Evolutionary conservation across 805 yeast genomes (phyloP), one percentile per base, ranked within the genome.

Genomic region (Wickerhamiella sorbophila): DNA sequence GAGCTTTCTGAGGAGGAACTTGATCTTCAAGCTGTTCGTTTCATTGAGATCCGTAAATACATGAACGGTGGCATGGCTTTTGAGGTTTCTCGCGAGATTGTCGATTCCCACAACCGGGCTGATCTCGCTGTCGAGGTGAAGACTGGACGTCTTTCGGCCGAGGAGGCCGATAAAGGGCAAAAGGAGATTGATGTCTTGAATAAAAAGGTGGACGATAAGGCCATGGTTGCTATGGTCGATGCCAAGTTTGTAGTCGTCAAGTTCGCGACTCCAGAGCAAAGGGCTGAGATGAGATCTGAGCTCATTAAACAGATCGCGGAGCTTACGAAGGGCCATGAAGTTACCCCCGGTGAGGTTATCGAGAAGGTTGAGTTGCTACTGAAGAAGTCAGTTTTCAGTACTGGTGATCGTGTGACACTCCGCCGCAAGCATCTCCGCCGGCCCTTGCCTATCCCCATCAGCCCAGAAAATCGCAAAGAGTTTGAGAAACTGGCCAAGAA

Each of bases 1-100:
- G 49, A 38, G 6, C 42, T 59, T 8, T 26, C 38, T 14, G 65
- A 62, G 26, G 54, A 51, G 4, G 65, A 64, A 37, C 29, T 52
- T 15, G 52, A 48, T 0, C 34, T 64, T 19, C 75, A 73, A n/a
- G 61, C 73, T 3, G 55, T 61, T 29, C 75, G 91, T 56, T 62
- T 83, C 35, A 55, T 70, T 4, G 61, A 65, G 34, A 62, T 80
- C 39, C 72, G 71, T 46, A 72, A 72, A 41, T 71, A 67, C 46
- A 51, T 77, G 42, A 68, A 68, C 48, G 75, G 74, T 48, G 93
- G 88, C n/a, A 66, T 71, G 48, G 36, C 67, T 0, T 44, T 67
- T 16, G 61, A 59, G 16, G 85, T 76, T 44, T 78, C 94, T 2
- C 69, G 69, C 50, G 64, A 62, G 35, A 74, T 76, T 45, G 68